A percentile compares a stretch with the other conserved stretches of the same genome.
These are phyloP conservation scores for Microascus cirrosus DNA, from an alignment of 2,329 filamentous ascomycete species.

Conservation along the genomic window DNA sequence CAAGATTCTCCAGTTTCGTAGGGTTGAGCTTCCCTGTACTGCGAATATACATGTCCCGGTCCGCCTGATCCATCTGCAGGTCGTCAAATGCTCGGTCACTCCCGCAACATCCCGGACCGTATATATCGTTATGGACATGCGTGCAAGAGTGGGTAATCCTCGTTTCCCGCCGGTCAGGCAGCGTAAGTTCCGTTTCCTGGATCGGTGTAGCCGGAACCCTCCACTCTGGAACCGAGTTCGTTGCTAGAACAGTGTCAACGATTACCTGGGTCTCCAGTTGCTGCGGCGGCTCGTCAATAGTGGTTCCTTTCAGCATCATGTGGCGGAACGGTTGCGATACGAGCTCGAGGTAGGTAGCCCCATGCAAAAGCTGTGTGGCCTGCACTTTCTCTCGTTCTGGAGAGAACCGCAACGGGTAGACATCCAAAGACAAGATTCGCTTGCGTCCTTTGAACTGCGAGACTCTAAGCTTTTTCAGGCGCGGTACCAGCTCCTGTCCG, in stretches of 20 bases:
- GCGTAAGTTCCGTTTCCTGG: too few relatives aligned
- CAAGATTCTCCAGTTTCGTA: neutral
- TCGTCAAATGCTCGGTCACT: neutral
- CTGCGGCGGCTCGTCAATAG: constrained; percentile 1
- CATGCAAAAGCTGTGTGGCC: neutral
- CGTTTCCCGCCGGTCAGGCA: too few relatives aligned
- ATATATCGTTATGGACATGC: too few relatives aligned
- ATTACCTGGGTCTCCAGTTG: constrained; percentile 5
- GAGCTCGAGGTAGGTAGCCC: constrained; percentile 1
- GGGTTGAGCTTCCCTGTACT: neutral
- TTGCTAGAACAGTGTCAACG: constrained; percentile 5
- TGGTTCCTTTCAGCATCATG: neutral
- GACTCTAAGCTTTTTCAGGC: neutral
- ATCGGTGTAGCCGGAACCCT: neutral
- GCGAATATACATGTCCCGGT: neutral
- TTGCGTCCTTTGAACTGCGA: neutral
- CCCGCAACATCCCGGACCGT: neutral
- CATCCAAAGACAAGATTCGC: neutral
- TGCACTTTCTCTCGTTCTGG: neutral
- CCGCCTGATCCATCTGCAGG: neutral
- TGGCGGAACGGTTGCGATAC: neutral
- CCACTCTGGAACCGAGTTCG: constrained; percentile 2
- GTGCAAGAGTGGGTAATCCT: too few relatives aligned
- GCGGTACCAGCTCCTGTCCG: neutral
- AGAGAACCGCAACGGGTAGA: neutral